Evolutionary conservation across 768 basidiomycete species (phyloP).

Genomic region (Leccinum pellstonianum): DNA sequence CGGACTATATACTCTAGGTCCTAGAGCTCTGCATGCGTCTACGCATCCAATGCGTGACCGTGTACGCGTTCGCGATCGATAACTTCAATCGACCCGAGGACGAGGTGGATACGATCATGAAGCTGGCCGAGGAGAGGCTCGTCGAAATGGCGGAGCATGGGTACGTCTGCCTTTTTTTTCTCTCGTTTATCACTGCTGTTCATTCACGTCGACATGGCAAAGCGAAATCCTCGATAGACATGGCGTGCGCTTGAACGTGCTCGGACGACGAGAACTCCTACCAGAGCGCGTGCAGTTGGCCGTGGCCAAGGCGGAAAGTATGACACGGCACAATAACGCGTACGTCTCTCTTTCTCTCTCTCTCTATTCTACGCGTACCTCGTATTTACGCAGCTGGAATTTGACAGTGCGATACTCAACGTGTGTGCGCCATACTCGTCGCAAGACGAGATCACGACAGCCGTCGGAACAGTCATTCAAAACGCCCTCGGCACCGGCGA

Average conservation of each 20-base stretch:
- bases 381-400: not conserved
- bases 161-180: slow-evolving; percentile 43
- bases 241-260: slow-evolving; percentile 79
- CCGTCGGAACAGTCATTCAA: slow-evolving; percentile 46
- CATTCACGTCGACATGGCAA: not conserved
- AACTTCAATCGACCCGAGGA: slow-evolving; percentile 88
- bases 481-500: slow-evolving; percentile 34
- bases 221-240: slow-evolving; percentile 81
- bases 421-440: slow-evolving; percentile 92
- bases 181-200: not conserved
- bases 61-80: slow-evolving; percentile 98
- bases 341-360: slow-evolving; percentile 28
- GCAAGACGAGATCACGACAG: slow-evolving; percentile 85
- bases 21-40: slow-evolving; percentile 83
- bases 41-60: slow-evolving; percentile 80
- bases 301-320: slow-evolving; percentile 64
- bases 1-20: slow-evolving; percentile 47
- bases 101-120: slow-evolving; percentile 88
- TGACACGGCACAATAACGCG: slow-evolving; percentile 78
- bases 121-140: slow-evolving; percentile 45
- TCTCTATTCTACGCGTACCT: not conserved
- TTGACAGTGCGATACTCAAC: slow-evolving; percentile 77
- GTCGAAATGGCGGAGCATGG: slow-evolving; percentile 77
- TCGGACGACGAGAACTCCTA: slow-evolving; percentile 77
- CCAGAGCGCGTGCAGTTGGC: slow-evolving; percentile 74